phyloP scores from a whole-genome alignment of 495 filamentous ascomycete species.

The Aspergillus haitiensis region DNA sequence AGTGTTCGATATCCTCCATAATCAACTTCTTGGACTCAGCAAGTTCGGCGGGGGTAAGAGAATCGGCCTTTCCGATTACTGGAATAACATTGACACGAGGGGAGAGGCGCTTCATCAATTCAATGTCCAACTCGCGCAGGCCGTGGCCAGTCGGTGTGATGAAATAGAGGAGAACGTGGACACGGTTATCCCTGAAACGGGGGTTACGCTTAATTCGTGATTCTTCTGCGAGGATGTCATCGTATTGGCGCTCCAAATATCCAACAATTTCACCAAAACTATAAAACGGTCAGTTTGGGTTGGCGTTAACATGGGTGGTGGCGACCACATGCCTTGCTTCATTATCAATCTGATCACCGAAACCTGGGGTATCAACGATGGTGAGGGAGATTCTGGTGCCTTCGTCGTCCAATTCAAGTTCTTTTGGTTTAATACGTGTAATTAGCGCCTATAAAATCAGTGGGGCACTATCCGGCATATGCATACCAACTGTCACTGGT shows the following conservation, averaged over 20 bases:
- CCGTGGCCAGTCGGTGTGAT: conserved; percentile 98
- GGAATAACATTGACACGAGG: conserved; percentile 98
- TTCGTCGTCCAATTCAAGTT: conserved; percentile 96
- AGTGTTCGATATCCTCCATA: conserved; percentile 99
- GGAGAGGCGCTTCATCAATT: conserved; percentile 98
- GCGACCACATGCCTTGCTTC: conserved; percentile 76
- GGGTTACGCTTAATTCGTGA: conserved; percentile 99
- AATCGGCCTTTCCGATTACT: conserved; percentile 97
- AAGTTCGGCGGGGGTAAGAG: conserved; percentile 91
- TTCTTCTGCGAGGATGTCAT: conserved; percentile 97
- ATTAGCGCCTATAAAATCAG: conserved; percentile 7
- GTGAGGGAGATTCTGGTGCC: conserved; percentile 97
- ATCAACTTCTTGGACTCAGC: conserved; percentile 99
- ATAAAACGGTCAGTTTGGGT: conserved; percentile 30
- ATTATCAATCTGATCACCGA: conserved; percentile 99
- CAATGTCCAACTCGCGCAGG: conserved; percentile 97
- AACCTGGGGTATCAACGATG: conserved; percentile 97
- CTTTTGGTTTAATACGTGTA: conserved; percentile 41
- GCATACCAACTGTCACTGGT: conserved; percentile 94
- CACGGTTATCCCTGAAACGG: conserved; percentile 96
- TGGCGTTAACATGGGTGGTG: conserved; percentile 5
- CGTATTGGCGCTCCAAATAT: conserved; percentile 97
- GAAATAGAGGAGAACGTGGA: conserved; percentile 97
- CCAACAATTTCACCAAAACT: conserved; percentile 97
- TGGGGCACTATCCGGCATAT: not conserved